Percentiles rank a stretch among this genome's conserved stretches.
These are phyloP conservation scores for Colletotrichum theobromicola DNA, from an alignment of 2,329 filamentous ascomycete genomes.

Conservation along the genomic window DNA sequence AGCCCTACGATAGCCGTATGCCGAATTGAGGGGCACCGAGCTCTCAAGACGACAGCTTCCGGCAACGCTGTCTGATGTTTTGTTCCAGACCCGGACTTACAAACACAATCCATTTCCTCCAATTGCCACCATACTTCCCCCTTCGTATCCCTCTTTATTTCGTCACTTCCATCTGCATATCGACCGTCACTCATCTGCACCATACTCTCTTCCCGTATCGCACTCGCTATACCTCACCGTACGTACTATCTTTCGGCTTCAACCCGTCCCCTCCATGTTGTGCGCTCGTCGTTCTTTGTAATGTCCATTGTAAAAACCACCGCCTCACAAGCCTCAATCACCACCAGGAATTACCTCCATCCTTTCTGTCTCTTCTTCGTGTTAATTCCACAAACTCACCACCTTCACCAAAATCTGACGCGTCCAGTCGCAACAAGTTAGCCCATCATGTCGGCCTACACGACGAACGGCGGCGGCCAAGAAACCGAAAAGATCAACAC, in stretches of 20 bases:
- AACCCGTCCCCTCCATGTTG: not conserved
- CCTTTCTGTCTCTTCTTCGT: not conserved
- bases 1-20: slow-evolving; percentile 20
- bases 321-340: slow-evolving; percentile 11
- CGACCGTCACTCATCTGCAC: not conserved
- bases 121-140: slow-evolving; percentile 17
- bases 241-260: not conserved
- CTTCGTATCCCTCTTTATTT: slow-evolving; percentile 4
- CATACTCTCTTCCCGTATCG: not conserved
- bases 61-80: slow-evolving; percentile 8
- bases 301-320: not conserved
- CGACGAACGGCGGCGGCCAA: slow-evolving; percentile 44
- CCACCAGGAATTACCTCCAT: not conserved
- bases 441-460: slow-evolving; percentile 22
- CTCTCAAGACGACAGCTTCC: slow-evolving; percentile 6
- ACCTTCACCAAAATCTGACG: not conserved
- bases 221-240: not conserved
- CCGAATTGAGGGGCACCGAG: slow-evolving; percentile 19
- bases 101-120: slow-evolving; percentile 2
- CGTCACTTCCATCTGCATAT: not conserved
- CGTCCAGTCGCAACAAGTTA: not conserved
- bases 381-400: not conserved
- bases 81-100: slow-evolving; percentile 11
- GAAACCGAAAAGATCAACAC: slow-evolving; percentile 88
- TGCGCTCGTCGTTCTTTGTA: slow-evolving; percentile 1